These are phyloP conservation scores for Flaveria linearis DNA, from an alignment of 129 eudicot genomes.

Conservation along the genomic window DNA sequence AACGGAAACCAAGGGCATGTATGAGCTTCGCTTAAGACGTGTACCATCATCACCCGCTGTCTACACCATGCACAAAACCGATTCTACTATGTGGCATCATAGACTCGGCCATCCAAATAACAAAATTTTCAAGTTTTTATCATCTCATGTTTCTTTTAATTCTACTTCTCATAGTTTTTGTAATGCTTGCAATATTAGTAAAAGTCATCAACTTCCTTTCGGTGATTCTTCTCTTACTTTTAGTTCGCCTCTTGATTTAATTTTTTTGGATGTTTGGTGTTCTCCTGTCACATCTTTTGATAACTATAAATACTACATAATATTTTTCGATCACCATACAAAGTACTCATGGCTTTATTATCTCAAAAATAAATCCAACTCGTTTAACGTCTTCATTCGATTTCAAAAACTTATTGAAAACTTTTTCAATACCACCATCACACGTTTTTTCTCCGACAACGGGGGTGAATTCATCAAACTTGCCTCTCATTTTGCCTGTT, in stretches of 20 bases:
- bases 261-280: neutral
- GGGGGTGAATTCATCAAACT: too few relatives aligned
- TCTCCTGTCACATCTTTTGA: too few relatives aligned
- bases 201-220: slow-evolving; percentile 5
- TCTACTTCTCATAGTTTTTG: neutral
- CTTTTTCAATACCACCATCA: slow-evolving; percentile 5
- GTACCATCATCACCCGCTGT: neutral
- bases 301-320: neutral
- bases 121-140: neutral
- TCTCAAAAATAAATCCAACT: slow-evolving; percentile 12
- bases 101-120: neutral
- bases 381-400: neutral
- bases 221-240: neutral
- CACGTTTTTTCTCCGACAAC: neutral
- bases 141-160: slow-evolving; percentile 16
- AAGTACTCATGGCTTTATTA: slow-evolving; percentile 1
- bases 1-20: neutral
- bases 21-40: slow-evolving; percentile 9
- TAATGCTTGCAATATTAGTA: slow-evolving; percentile 8
- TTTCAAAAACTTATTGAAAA: slow-evolving; percentile 16
- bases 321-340: neutral
- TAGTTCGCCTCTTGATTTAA: slow-evolving; percentile 9
- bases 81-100: slow-evolving; percentile 5
- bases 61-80: slow-evolving; percentile 4
- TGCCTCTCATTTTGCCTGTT: neutral